Evolutionary conservation across 768 basidiomycete species (phyloP), one percentile per base, ranked within the genome.

Genomic region (Podaxis sp.): DNA sequence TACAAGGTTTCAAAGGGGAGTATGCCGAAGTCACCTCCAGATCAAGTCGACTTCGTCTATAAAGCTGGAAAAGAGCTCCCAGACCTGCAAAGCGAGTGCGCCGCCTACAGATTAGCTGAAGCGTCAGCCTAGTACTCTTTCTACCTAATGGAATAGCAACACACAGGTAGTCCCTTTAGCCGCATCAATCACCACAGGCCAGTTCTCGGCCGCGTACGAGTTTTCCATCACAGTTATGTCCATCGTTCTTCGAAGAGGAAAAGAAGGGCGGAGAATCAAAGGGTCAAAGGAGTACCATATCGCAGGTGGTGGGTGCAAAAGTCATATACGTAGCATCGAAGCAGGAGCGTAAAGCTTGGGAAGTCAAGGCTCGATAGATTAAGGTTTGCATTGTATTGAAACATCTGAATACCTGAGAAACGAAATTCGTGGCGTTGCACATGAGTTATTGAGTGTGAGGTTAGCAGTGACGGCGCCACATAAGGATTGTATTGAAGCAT

Each of bases 11-110:
- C 18, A 6, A 27, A 0, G 14, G 23, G 10, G 50, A 10, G 21
- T 23, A 16, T 5, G 21, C 5, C 0, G 16, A 35, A 4, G 47
- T 61, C 28, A 70, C 69, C 57, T 62, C 63, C 64, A 66, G 44
- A 70, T 52, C 38, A 67, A 65, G 28, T 70, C 65, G 6, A 70
- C 62, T 56, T 70, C 69, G 40, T 67, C 65, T 4, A 51, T 52
- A 50, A 68, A 64, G 47, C 59, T 57, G 2, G 57, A 37, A 40
- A 61, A 21, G 2, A 59, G 44, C 37, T 68, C 69, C 64, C 65
- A 66, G 5, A 65, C 28, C 38, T 70, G 69, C 2, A 63, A 57
- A n/a, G 62, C 65, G 7, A 68, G 42, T n/a, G 69, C 67, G 5
- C 63, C 61, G 25, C 65, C 69, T 70, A 14, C 14, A 18, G 32